Percentiles rank a stretch among this genome's conserved stretches.
phyloP scores from a whole-genome alignment of 75 land plant genomes.

The Pinus albicaulis region DNA sequence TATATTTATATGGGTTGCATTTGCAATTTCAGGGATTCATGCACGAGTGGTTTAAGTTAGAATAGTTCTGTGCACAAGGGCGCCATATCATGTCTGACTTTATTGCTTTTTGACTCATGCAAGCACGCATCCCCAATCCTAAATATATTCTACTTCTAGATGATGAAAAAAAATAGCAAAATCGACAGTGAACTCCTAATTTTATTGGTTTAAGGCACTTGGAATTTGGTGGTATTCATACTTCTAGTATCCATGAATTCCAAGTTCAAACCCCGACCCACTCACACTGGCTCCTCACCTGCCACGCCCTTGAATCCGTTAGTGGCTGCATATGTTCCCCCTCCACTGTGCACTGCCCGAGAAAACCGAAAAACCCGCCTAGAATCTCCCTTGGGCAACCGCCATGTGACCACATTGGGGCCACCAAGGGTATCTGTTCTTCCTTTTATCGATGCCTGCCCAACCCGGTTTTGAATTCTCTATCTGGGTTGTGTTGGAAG shows the following conservation, averaged over 20 bases:
- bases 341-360: slow-evolving; percentile 5
- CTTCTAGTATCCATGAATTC: too few relatives aligned
- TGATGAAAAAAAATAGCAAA: too few relatives aligned
- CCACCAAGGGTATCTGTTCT: too few relatives aligned
- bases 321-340: background rate
- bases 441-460: too few relatives aligned
- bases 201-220: too few relatives aligned
- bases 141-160: too few relatives aligned
- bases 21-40: background rate
- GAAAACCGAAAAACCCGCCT: slow-evolving; percentile 14
- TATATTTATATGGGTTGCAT: too few relatives aligned
- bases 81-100: slow-evolving; percentile 8
- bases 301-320: background rate
- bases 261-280: slow-evolving; percentile 4
- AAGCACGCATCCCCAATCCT: too few relatives aligned
- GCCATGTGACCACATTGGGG: background rate
- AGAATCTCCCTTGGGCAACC: background rate
- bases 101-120: background rate
- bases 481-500: too few relatives aligned
- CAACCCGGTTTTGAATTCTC: too few relatives aligned
- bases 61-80: background rate
- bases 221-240: too few relatives aligned
- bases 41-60: background rate
- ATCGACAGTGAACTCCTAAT: too few relatives aligned
- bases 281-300: background rate